Conservation (phyloP, 1,284 basidiomycete species). For the Paramarasmius palmivorus region DNA sequence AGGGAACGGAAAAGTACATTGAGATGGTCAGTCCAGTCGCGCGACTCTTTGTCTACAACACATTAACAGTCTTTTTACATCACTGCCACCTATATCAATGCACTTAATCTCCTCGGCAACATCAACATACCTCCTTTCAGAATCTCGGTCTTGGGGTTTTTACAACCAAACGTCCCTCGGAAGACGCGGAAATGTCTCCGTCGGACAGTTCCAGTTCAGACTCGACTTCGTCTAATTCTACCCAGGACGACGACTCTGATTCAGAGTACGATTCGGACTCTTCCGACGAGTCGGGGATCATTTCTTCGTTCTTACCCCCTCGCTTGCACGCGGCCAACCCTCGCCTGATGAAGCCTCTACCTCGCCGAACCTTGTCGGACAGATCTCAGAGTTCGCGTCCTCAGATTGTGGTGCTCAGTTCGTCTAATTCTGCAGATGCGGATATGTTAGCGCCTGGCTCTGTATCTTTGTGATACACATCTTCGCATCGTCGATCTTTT, state of each 20-base stretch:
- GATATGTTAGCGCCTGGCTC: neutral
- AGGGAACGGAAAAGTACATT: slow-evolving; percentile 51
- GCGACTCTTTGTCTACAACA: neutral
- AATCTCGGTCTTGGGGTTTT: slow-evolving; percentile 67
- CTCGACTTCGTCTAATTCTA: slow-evolving; percentile 21
- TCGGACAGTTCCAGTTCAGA: slow-evolving; percentile 15
- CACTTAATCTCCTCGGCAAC: neutral
- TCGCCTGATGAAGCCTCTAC: slow-evolving; percentile 38
- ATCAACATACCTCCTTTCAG: slow-evolving; percentile 28
- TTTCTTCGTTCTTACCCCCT: slow-evolving; percentile 34
- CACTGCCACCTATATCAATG: neutral
- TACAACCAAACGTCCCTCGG: slow-evolving; percentile 38
- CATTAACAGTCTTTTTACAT: neutral
- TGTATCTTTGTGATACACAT: neutral
- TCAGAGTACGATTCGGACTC: slow-evolving; percentile 33
- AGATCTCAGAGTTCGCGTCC: slow-evolving; percentile 1
- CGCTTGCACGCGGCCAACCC: slow-evolving; percentile 20
- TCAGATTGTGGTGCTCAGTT: slow-evolving; percentile 9
- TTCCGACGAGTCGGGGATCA: slow-evolving; percentile 31
- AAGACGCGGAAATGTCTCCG: slow-evolving; percentile 30
- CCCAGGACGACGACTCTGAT: slow-evolving; percentile 23
- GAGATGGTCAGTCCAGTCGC: slow-evolving; percentile 56
- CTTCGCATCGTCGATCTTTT: too few relatives aligned
- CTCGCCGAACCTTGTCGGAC: slow-evolving; percentile 30
- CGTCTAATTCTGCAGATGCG: neutral